Conservation (phyloP, 2,329 filamentous ascomycete genomes). For the Aspergillus tamarii region DNA sequence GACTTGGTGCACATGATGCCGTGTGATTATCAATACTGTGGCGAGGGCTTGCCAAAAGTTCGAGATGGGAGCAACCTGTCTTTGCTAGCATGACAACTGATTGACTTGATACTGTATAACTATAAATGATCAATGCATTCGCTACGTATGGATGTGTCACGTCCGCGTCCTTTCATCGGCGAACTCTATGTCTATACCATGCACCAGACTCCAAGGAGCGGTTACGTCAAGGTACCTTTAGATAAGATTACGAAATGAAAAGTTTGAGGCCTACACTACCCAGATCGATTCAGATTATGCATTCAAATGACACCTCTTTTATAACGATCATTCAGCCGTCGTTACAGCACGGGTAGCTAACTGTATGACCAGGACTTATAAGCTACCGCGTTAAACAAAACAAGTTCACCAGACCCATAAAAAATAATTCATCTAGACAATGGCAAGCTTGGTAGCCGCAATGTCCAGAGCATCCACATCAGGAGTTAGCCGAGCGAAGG, state of each 20-base stretch:
- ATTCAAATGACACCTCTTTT: constrained; percentile 36
- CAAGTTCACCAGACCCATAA: constrained; percentile 50
- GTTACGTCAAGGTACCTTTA: neutral
- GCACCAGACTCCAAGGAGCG: neutral
- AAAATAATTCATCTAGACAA: constrained; percentile 72
- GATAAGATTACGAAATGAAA: neutral
- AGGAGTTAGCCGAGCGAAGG: constrained; percentile 89
- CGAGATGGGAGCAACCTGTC: neutral
- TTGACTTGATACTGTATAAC: neutral
- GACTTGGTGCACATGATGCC: neutral
- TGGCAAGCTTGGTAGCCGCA: constrained; percentile 96
- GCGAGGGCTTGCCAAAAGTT: neutral
- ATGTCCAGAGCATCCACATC: constrained; percentile 99
- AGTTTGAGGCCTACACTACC: neutral
- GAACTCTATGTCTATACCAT: neutral
- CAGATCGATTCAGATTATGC: constrained; percentile 22
- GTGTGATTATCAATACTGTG: neutral
- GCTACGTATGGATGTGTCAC: neutral
- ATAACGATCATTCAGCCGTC: constrained; percentile 43
- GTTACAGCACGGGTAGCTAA: constrained; percentile 35
- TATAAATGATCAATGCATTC: neutral
- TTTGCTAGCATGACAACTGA: neutral
- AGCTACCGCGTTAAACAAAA: constrained; percentile 45
- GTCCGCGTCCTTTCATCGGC: neutral
- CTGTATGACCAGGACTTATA: constrained; percentile 40